Conservation (phyloP, 768 basidiomycete species). For the Mycena pura region DNA sequence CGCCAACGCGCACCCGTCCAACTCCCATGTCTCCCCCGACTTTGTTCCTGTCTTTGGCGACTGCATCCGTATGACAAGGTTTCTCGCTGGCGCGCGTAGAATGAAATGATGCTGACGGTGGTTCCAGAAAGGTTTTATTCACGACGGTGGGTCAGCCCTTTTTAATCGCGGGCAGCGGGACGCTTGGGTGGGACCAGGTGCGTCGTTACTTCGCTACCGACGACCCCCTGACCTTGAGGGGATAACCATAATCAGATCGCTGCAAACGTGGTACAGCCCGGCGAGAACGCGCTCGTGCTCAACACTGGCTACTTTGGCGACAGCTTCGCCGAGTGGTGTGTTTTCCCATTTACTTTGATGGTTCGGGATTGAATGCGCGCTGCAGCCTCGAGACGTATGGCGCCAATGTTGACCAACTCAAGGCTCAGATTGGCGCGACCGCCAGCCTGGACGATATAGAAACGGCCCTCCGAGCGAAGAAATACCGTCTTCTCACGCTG, state of each 20-base stretch:
- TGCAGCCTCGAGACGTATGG: slow-evolving; percentile 85
- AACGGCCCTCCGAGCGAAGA: slow-evolving; percentile 73
- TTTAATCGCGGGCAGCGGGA: slow-evolving; percentile 93
- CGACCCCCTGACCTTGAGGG: not conserved
- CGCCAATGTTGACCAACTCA: slow-evolving; percentile 84
- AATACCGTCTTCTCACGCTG: slow-evolving; percentile 89
- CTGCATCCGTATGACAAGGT: slow-evolving; percentile 85
- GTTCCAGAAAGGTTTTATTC: slow-evolving; percentile 71
- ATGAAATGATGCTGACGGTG: not conserved
- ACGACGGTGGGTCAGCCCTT: slow-evolving; percentile 87
- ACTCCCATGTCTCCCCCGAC: slow-evolving; percentile 89
- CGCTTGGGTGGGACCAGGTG: slow-evolving; percentile 96
- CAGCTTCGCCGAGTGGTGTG: slow-evolving; percentile 85
- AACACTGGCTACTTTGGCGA: slow-evolving; percentile 96
- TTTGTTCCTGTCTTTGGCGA: slow-evolving; percentile 91
- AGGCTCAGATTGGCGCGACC: slow-evolving; percentile 81
- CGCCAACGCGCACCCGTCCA: slow-evolving; percentile 91
- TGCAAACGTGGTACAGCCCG: slow-evolving; percentile 86
- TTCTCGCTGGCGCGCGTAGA: slow-evolving; percentile 25
- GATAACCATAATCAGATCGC: slow-evolving; percentile 61
- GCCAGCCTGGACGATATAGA: slow-evolving; percentile 68
- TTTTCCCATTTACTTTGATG: slow-evolving; percentile 16
- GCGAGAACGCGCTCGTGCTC: slow-evolving; percentile 81
- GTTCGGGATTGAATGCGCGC: not conserved
- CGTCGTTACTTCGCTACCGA: slow-evolving; percentile 33